Percentiles rank a stretch among this genome's conserved stretches.
These are phyloP conservation scores for Dittrichia graveolens DNA, from an alignment of 129 eudicot genomes.

Conservation along the genomic window DNA sequence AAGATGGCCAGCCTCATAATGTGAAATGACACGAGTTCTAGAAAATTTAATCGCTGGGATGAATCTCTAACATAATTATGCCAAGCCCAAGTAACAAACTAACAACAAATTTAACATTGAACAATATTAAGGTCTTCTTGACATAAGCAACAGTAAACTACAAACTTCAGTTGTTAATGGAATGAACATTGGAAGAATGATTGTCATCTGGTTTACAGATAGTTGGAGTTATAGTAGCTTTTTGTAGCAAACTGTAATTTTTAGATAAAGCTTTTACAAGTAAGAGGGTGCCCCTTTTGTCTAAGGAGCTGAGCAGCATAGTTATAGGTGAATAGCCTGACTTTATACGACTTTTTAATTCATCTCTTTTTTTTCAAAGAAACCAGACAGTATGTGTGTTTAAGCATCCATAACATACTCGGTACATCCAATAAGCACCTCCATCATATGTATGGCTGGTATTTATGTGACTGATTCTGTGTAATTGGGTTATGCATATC, in stretches of 20 bases:
- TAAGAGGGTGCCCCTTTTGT: not conserved
- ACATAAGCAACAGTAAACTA: not conserved
- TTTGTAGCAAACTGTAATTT: not conserved
- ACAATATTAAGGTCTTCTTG: not conserved
- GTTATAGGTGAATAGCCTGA: constrained; percentile 14
- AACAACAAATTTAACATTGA: no score
- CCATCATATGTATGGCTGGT: constrained; percentile 10
- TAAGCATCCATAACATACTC: not conserved
- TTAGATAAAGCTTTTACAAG: not conserved
- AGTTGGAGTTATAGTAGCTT: constrained; percentile 14
- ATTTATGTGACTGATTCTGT: not conserved
- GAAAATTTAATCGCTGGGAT: constrained; percentile 1
- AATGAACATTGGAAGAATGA: not conserved
- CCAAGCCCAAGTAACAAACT: no score
- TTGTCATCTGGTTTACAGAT: constrained; percentile 14
- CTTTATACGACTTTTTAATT: not conserved
- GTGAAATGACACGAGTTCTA: constrained; percentile 10
- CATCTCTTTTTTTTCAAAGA: not conserved
- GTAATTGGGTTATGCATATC: not conserved
- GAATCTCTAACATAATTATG: not conserved
- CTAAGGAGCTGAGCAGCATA: not conserved
- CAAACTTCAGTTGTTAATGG: not conserved
- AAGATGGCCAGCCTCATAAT: not conserved
- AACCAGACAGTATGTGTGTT: not conserved
- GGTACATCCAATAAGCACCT: constrained; percentile 17